phyloP scores from a whole-genome alignment of 805 yeast species.

The Saccharomyces kudriavzevii region DNA sequence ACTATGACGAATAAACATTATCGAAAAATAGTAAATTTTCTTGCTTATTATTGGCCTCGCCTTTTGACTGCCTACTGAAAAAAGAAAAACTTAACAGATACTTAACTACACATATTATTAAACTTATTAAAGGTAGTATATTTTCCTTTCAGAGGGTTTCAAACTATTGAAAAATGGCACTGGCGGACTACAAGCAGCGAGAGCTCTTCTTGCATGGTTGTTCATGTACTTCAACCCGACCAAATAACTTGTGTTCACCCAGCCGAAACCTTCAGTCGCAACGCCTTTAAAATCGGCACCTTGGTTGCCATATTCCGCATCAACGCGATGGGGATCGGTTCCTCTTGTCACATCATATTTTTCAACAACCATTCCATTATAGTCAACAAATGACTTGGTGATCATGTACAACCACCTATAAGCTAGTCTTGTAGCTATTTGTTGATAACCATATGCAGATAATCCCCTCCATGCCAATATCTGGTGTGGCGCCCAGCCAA shows the following conservation, averaged over 20 bases:
- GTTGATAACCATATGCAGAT: conserved; percentile 56
- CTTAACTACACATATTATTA: background rate
- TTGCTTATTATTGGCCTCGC: background rate
- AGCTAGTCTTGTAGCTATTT: conserved; percentile 62
- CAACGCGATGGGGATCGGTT: conserved; percentile 81
- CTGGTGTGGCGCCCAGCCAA: conserved; percentile 98
- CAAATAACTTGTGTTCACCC: conserved; percentile 88
- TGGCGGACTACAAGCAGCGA: conserved; percentile 76
- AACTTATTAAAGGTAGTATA: conserved; percentile 27
- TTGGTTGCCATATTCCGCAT: conserved; percentile 95
- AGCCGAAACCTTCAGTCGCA: conserved; percentile 94
- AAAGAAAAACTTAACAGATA: background rate
- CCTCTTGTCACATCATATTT: conserved; percentile 84
- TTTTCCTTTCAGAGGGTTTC: conserved; percentile 35
- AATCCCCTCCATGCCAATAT: conserved; percentile 92
- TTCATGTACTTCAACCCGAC: conserved; percentile 63
- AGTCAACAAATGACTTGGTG: conserved; percentile 84
- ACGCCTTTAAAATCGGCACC: conserved; percentile 89
- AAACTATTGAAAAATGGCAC: conserved; percentile 46
- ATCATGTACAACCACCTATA: conserved; percentile 84
- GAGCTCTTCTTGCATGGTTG: conserved; percentile 59
- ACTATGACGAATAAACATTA: too few species aligned
- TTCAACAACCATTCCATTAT: conserved; percentile 90
- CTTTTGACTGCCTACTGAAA: background rate
- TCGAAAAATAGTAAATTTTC: background rate